These are phyloP conservation scores for Pythium aphanidermatum DNA, from an alignment of 352 stramenopile genomes.

Conservation along the genomic window DNA sequence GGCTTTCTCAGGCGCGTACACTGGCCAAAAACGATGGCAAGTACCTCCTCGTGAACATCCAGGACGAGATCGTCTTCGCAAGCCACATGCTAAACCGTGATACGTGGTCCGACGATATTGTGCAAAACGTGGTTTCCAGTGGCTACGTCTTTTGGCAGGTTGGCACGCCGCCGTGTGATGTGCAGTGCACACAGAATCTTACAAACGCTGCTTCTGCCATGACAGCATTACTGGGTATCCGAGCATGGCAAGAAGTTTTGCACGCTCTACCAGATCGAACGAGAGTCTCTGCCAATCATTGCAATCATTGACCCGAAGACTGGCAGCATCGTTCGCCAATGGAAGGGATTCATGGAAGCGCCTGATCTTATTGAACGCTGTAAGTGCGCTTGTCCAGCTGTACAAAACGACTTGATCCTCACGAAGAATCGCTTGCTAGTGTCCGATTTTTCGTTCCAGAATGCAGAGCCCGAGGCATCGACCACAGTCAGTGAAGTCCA, in stretches of 20 bases:
- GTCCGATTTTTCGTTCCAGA: constrained; percentile 20
- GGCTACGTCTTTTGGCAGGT: constrained; percentile 95
- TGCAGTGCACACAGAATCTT: neutral
- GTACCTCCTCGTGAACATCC: constrained; percentile 94
- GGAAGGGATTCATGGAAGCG: constrained; percentile 64
- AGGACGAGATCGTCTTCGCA: constrained; percentile 92
- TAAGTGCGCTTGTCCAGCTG: constrained; percentile 21
- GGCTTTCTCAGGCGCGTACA: constrained; percentile 33
- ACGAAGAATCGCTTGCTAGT: constrained; percentile 11
- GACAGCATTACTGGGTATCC: constrained; percentile 66
- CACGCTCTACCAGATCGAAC: constrained; percentile 73
- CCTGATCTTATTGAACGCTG: constrained; percentile 68
- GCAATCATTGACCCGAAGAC: constrained; percentile 74
- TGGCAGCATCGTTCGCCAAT: constrained; percentile 58
- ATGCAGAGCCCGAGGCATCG: constrained; percentile 5
- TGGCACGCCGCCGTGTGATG: neutral
- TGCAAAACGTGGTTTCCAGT: constrained; percentile 91
- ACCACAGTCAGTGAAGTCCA: neutral
- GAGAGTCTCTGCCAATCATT: constrained; percentile 57
- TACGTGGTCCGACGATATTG: constrained; percentile 93
- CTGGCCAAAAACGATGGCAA: constrained; percentile 83
- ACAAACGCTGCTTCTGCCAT: neutral
- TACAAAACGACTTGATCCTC: neutral
- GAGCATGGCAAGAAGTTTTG: constrained; percentile 84
- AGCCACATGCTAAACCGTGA: constrained; percentile 95